A percentile compares a stretch with the other conserved stretches of the same genome.
Conservation (phyloP, 1,284 basidiomycete species). For the Sanghuangporus sanghuang region DNA sequence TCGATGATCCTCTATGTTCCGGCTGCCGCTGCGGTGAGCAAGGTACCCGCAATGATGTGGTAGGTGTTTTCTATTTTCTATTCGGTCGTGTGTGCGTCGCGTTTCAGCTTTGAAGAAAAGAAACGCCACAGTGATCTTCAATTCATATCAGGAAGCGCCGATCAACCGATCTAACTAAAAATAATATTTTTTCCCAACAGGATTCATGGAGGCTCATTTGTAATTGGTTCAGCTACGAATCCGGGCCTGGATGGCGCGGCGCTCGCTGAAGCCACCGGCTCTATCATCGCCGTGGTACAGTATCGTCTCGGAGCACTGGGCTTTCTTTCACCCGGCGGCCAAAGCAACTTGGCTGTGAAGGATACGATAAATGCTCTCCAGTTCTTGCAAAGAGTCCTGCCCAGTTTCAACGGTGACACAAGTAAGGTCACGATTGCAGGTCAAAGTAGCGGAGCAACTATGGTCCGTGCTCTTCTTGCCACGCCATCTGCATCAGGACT, state of each 20-base stretch:
- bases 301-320: slow-evolving; percentile 82
- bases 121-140: background rate
- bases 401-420: slow-evolving; percentile 64
- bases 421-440: slow-evolving; percentile 78
- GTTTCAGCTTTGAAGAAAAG: background rate
- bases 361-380: slow-evolving; percentile 68
- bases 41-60: slow-evolving; percentile 60
- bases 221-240: slow-evolving; percentile 63
- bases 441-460: slow-evolving; percentile 80
- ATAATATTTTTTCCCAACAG: slow-evolving; percentile 32
- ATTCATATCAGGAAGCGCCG: background rate
- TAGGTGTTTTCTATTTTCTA: slow-evolving; percentile 26
- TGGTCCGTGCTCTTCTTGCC: slow-evolving; percentile 74
- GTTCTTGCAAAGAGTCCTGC: slow-evolving; percentile 55
- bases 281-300: slow-evolving; percentile 83
- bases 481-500: slow-evolving; percentile 58
- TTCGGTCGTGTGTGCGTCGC: slow-evolving; percentile 2
- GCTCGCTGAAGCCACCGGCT: slow-evolving; percentile 65
- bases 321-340: slow-evolving; percentile 61
- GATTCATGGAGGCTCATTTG: slow-evolving; percentile 88
- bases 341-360: slow-evolving; percentile 65
- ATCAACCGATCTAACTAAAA: background rate
- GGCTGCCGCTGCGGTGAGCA: slow-evolving; percentile 29
- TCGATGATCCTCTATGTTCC: slow-evolving; percentile 74
- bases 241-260: slow-evolving; percentile 77